Evolutionary conservation across 805 yeast genomes (phyloP), one percentile per base, ranked within the genome.

Genomic region (Zygosaccharomyces kombuchaensis): DNA sequence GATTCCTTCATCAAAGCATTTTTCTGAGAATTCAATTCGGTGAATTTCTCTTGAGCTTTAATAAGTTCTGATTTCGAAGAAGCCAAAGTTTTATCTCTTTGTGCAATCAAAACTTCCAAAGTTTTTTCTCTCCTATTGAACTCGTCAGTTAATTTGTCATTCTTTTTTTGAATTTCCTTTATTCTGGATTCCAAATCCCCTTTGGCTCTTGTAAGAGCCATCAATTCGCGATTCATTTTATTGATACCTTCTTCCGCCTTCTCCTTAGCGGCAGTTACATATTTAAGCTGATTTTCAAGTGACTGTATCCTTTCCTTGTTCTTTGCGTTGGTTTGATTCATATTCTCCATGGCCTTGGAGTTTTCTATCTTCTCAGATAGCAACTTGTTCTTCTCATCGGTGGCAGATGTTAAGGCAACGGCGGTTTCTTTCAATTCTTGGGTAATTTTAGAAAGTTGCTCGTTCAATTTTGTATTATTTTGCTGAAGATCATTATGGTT

Each of bases 181-280:
- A 77, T 63, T 7, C 65, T 63, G 21, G 69, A 68, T 36, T 75
- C 80, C 6, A 74, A 56, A 0, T 75, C 74, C 1, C 76, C 79
- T 47, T 81, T 82, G 27, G 79, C 80, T 45, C 77, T 78, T 0
- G 80, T 74, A 35, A 88, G 68, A 39, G 76, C 76, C 63, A 87
- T 77, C 25, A 90, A 68, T 52, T 90, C 98, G 32, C 91, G 71
- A 44, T 83, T 84, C 96, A 90, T 86, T 55, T 88, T 89, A 60
- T 89, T 89, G 42, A 90, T 82, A 3, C 96, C 97, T 48, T 80
- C 82, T 57, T 90, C 96, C 1, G 91, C 85, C 52, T 77, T 82
- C 21, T 72, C 72, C 54, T 80, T 83, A 9, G 74, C 76, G 1
- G 34, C 51, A 1, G 50, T 50, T 5, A 62, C 41, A 1, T 50